These are phyloP conservation scores for Opeltia flavorubescens DNA, from an alignment of 495 filamentous ascomycete species.

Conservation along the genomic window DNA sequence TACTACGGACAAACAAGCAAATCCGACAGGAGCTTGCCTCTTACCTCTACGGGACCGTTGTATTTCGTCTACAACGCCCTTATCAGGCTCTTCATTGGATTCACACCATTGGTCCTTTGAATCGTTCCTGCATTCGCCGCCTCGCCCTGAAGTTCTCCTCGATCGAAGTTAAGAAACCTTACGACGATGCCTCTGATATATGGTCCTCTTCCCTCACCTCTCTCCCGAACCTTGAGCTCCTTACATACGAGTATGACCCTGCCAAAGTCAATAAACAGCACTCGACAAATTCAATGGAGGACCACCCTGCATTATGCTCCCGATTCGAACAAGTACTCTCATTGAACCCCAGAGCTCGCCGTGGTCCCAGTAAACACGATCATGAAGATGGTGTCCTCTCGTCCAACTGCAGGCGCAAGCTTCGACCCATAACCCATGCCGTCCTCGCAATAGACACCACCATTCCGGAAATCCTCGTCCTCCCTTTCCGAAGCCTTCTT, in stretches of 20 bases:
- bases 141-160: conserved; percentile 8
- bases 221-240: conserved; percentile 6
- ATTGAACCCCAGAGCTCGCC: not conserved
- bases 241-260: conserved; percentile 10
- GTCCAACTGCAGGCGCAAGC: not conserved
- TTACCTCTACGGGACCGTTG: conserved; percentile 5
- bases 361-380: not conserved
- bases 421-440: conserved; percentile 11
- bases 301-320: not conserved
- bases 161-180: not conserved
- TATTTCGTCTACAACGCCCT: conserved; percentile 5
- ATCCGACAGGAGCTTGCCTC: conserved; percentile 5
- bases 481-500: conserved; percentile 1
- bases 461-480: conserved; percentile 7
- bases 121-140: conserved; percentile 6
- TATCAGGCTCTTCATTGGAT: conserved; percentile 10
- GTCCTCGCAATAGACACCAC: conserved; percentile 11
- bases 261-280: conserved; percentile 1
- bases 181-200: not conserved
- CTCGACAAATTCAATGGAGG: not conserved
- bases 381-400: not conserved
- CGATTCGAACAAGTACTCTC: not conserved
- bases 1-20: conserved; percentile 1
- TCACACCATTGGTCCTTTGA: conserved; percentile 6
- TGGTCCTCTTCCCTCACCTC: conserved; percentile 7